Base-by-base conservation (phyloP, 306 rosid species). In the Sphenostylis stenocarpa region DNA sequence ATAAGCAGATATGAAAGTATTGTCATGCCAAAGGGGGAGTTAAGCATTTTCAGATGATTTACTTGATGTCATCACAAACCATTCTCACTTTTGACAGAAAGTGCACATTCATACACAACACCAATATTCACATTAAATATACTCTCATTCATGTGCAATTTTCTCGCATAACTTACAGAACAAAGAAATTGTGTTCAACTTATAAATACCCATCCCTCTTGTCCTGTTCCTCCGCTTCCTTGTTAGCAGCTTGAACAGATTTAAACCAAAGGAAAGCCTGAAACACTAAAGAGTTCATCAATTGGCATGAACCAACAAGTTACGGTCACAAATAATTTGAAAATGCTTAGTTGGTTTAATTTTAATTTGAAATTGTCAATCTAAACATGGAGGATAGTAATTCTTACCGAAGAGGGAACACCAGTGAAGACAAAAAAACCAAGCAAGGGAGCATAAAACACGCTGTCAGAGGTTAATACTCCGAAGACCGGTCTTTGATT, bases 191-290 rank as follows among this genome's bases (percentile, higher is more conserved):
- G 1, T 47, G 52, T 49, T 19, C 23, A n/a, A 17, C 13, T 19
- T 86, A 91, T n/a, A 12, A 56, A 81, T 82, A 96, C 49, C 99
- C 99, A 83, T 96, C 99, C 84, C 80, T 92, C 87, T 75, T 90
- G 82, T 96, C 99, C 72, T 96, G 99, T 43, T 96, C 99, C 62
- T 96, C 99, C 0, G 99, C 99, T 79, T 96, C 98, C 85, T 88
- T 92, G 79, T 96, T 96, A 65, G 99, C 99, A 48, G 83, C 87
- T 83, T 90, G 86, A 77, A 95, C 97, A 0, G 99, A 90, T 84
- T 87, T 92, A 84, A 84, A 89, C 99, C 99, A 96, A 28, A 96
- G 79, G 47, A 86, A 91, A n/a, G 86, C 96, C 99, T 96, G 86
- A 73, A 84, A 28, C 52, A 69, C 15, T 20, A 39, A 55, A 5